A percentile compares a stretch with the other conserved stretches of the same genome.
phyloP scores from a whole-genome alignment of 2,329 filamentous ascomycete species.

The Hymenoscyphus repandus region DNA sequence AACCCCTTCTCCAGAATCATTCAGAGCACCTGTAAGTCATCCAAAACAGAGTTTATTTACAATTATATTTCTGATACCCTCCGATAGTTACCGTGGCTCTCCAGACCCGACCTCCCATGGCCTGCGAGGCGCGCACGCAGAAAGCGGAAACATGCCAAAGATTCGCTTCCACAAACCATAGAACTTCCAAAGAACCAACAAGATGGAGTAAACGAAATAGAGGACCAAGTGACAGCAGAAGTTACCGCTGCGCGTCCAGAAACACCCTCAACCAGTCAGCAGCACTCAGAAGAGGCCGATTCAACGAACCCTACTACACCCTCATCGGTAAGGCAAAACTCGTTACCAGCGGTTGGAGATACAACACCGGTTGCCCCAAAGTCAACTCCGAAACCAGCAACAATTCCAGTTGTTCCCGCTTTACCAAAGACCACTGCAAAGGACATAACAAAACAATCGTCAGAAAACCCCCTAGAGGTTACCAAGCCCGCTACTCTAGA shows the following conservation, averaged over 20 bases:
- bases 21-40: constrained; percentile 47
- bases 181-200: constrained; percentile 20
- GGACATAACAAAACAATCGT: constrained; percentile 17
- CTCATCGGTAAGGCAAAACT: constrained; percentile 38
- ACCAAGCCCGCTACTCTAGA: background rate
- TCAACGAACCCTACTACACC: constrained; percentile 50
- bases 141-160: constrained; percentile 36
- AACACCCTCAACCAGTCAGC: constrained; percentile 39
- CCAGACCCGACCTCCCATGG: constrained; percentile 46
- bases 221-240: constrained; percentile 30
- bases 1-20: constrained; percentile 30
- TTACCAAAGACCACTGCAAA: constrained; percentile 38
- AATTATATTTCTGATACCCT: constrained; percentile 24
- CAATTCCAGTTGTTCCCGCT: constrained; percentile 45
- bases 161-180: constrained; percentile 21
- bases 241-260: constrained; percentile 40
- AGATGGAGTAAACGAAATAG: constrained; percentile 6
- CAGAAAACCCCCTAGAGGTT: constrained; percentile 15
- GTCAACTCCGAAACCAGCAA: constrained; percentile 31
- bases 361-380: constrained; percentile 23
- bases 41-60: constrained; percentile 1
- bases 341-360: constrained; percentile 18
- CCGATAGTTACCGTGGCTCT: constrained; percentile 52
- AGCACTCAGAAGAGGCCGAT: constrained; percentile 33
- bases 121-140: constrained; percentile 39